A percentile compares a stretch with the other conserved stretches of the same genome.
Evolutionary conservation across 139 green algal species (phyloP).

Genomic region (Edaphochlamys debaryana): DNA sequence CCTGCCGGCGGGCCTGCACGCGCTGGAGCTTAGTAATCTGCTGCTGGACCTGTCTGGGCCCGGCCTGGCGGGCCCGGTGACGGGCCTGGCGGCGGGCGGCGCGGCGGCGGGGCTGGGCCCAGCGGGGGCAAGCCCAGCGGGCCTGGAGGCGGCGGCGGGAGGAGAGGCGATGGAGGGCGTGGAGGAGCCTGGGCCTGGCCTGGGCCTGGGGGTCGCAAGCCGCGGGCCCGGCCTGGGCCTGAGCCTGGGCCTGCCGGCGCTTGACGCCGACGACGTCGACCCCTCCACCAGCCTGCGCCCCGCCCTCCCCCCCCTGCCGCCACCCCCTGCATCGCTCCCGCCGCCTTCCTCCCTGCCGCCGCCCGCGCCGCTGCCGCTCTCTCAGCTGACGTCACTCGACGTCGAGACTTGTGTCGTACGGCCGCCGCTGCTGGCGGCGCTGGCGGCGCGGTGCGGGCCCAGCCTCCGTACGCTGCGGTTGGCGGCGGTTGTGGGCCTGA

Average conservation of each 20-base stretch:
- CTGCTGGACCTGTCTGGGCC: slow-evolving; percentile 6
- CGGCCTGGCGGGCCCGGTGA: not conserved
- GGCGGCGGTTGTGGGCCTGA: slow-evolving; percentile 25
- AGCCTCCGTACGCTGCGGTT: slow-evolving; percentile 13
- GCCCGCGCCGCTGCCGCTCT: slow-evolving; percentile 9
- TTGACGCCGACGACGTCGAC: no score
- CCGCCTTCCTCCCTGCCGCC: not conserved
- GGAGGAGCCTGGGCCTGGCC: no score
- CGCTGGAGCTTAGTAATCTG: slow-evolving; percentile 31
- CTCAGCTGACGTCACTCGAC: not conserved
- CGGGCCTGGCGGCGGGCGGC: not conserved
- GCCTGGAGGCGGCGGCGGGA: not conserved
- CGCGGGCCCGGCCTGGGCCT: no score
- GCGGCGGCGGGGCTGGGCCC: not conserved
- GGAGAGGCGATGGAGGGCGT: not conserved
- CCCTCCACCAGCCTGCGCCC: no score
- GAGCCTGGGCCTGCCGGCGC: no score
- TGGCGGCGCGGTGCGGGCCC: not conserved
- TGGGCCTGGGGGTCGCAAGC: no score
- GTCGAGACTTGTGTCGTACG: slow-evolving; percentile 23
- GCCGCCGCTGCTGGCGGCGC: slow-evolving; percentile 5
- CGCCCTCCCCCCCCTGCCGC: not conserved
- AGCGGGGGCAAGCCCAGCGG: not conserved
- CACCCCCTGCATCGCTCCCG: not conserved
- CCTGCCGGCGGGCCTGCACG: not conserved